Evolutionary conservation across 306 rosid species (phyloP).

Genomic region (cucumber (Cucumis sativus)): DNA sequence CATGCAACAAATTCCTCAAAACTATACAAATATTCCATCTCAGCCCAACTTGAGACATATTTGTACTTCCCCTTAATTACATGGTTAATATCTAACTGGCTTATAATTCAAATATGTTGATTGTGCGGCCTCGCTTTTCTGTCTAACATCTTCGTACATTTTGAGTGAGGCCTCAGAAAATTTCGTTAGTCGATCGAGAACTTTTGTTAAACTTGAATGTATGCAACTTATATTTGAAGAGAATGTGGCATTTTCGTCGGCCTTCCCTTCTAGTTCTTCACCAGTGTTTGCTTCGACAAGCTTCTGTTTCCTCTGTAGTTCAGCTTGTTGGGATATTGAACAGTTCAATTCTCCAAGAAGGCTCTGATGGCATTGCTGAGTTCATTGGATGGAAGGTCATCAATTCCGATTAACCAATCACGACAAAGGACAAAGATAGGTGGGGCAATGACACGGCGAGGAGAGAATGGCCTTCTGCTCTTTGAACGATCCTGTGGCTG

Average conservation of each 20-base stretch:
- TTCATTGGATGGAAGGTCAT: conserved; percentile 62
- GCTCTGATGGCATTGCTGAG: conserved; percentile 51
- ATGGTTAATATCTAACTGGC: conserved; percentile 18
- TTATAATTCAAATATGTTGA: conserved; percentile 40
- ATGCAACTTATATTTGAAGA: conserved; percentile 46
- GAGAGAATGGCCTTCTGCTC: conserved; percentile 68
- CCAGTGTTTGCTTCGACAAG: conserved; percentile 24
- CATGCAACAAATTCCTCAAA: conserved; percentile 1
- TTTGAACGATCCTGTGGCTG: conserved; percentile 58
- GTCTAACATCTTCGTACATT: conserved; percentile 78
- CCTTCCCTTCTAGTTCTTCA: conserved; percentile 33
- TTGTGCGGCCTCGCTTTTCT: conserved; percentile 58
- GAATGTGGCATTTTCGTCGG: conserved; percentile 20
- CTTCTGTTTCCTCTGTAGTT: conserved; percentile 29
- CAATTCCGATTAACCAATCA: conserved; percentile 71
- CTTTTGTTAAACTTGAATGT: conserved; percentile 58
- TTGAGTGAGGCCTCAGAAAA: conserved; percentile 84
- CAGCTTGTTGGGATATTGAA: conserved; percentile 39
- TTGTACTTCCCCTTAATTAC: conserved; percentile 11
- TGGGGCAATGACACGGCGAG: conserved; percentile 68
- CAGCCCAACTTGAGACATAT: conserved; percentile 12
- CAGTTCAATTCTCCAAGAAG: conserved; percentile 44
- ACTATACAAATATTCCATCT: conserved; percentile 18
- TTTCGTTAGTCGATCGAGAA: conserved; percentile 62
- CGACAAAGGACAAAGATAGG: conserved; percentile 79